Evolutionary conservation across 495 filamentous ascomycete species (phyloP), one percentile per base, ranked within the genome.

Genomic region (Copromyces sp.): DNA sequence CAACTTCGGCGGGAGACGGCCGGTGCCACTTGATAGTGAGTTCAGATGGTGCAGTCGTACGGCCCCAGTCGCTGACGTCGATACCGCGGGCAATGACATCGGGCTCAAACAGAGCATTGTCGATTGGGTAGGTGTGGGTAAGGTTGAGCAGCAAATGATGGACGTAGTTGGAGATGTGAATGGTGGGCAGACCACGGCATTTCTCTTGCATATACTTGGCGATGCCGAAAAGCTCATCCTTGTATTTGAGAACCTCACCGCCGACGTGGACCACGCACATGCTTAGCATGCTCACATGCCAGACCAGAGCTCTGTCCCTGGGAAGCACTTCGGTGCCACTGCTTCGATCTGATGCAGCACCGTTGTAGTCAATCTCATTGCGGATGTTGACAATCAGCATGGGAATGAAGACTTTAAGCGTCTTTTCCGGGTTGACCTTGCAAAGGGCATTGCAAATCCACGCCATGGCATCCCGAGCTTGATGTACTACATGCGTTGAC

Each of bases 221-320:
- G 79, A 98, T 95, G 65, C 94, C 92, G 73, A 97, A 92, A 1
- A 99, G 87, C 71, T 97, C 91, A 69, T 92, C 84, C 79, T 92
- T 93, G 84, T 97, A 94, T 68, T 91, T 89, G 69, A 99, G 84
- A 35, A 98, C 92, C 69, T 93, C 91, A 77, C 91, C 89, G 32
- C 95, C 95, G 69, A 98, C 93, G 75, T 99, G 95, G 47, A 99
- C 95, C 14, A 97, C 93, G 73, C 93, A 97, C 95, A 99, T 99
- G 81, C 94, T 97, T 3, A 99, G 88, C 85, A 98, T 93, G 81
- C 93, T 97, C 76, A 99, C 89, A 79, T 97, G 93, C 96, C 96
- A 98, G 16, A 98, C 94, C 20, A 99, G 84, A 14, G 91, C 95
- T 35, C 96, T 87, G 80, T 99, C 95, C 75, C 95, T 88, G 39